Evolutionary conservation across 163 green algal genomes (phyloP), one percentile per base, ranked within the genome.

Genomic region (Prototheca wickerhamii): DNA sequence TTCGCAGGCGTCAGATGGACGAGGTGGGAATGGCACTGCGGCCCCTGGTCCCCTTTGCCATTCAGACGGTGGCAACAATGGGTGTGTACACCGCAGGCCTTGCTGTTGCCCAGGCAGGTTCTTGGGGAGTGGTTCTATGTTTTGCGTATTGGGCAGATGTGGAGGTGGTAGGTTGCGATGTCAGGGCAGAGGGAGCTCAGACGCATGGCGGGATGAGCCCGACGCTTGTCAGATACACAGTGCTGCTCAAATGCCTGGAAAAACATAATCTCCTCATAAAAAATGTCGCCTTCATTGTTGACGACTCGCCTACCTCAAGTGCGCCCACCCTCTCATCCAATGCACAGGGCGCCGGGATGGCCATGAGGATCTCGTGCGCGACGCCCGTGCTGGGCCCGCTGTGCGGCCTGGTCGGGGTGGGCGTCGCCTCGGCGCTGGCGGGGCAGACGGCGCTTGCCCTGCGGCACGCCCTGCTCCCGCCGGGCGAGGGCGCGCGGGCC

Each of bases 351-450:
- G 31, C 71, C 2, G 82, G 77, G 51, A 71, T 79, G 49, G 69
- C 64, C 3, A 52, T 76, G n/a, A 75, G 82, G 20, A 58, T 93
- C 1, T 87, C 80, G 17, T 88, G 76, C 60, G 76, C 70, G 3
- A 91, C 82, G n/a, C 86, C 80, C 0, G 60, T 93, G n/a, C 64
- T 85, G 0, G 80, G 64, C 12, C 63, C 84, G 31, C 51, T 61
- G 26, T 60, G 81, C 40, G 81, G 84, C n/a, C 15, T 82, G 35
- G 26, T 81, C 15, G 75, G 83, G 1, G 72, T 91, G 15, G 80
- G 81, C 4, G 20, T 84, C 10, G 73, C 80, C 10, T 86, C 79
- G n/a, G 77, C 69, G 0, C 58, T 84, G 37, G 81, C 81, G 4
- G 83, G 83, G 12, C 79, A 88, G 46, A 80, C 83, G 8, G 68